A percentile compares a stretch with the other conserved stretches of the same genome.
phyloP scores from a whole-genome alignment of 1,284 basidiomycete genomes.

The Schizophyllum commune region DNA sequence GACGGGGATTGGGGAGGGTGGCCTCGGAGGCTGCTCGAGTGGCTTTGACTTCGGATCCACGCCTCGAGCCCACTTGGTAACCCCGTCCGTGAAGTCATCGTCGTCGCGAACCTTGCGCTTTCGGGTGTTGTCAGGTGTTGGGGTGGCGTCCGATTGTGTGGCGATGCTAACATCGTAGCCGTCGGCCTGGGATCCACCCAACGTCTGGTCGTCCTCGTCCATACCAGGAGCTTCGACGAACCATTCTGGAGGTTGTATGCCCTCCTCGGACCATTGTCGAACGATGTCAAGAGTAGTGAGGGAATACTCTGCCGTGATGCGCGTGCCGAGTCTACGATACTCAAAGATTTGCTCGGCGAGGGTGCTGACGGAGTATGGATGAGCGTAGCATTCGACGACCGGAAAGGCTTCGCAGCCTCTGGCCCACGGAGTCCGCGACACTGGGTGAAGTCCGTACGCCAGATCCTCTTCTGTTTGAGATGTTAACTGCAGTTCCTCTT shows the following conservation, averaged over 20 bases:
- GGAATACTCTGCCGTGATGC: background rate
- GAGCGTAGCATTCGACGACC: background rate
- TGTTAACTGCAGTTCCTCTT: background rate
- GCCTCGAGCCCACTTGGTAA: too few species aligned
- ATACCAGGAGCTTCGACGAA: background rate
- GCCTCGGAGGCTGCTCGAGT: too few species aligned
- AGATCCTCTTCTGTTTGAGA: background rate
- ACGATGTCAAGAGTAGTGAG: background rate
- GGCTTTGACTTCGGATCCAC: too few species aligned
- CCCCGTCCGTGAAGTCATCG: background rate
- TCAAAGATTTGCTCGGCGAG: background rate
- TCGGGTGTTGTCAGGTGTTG: conserved; percentile 10
- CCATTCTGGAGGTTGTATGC: background rate
- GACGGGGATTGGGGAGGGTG: too few species aligned
- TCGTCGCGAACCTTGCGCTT: background rate
- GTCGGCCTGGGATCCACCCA: background rate
- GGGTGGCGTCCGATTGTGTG: too few species aligned
- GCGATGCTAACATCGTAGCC: background rate
- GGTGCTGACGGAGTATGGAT: background rate
- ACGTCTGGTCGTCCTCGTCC: background rate
- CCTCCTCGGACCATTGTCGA: background rate
- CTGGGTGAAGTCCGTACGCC: background rate
- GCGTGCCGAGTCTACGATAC: background rate
- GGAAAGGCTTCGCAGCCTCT: background rate
- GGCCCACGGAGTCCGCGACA: background rate